These are phyloP conservation scores for Neoboletus subvelutipes DNA, from an alignment of 768 basidiomycete genomes.

Conservation along the genomic window DNA sequence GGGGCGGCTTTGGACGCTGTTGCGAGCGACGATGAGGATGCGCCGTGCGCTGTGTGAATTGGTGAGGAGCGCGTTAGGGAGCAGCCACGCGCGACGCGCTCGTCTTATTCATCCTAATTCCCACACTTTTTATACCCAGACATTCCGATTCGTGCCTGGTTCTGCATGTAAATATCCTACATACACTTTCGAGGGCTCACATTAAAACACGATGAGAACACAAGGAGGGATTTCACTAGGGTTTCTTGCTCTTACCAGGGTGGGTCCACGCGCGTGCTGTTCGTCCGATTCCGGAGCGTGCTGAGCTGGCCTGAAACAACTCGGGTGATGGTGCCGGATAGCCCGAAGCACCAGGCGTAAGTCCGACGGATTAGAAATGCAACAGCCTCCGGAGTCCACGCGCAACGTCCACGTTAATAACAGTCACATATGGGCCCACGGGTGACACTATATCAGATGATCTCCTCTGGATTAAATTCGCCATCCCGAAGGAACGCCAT, in stretches of 20 bases:
- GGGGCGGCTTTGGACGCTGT: constrained; percentile 27
- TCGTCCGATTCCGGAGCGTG: constrained; percentile 1
- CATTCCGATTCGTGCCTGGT: constrained; percentile 21
- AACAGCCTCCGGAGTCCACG: constrained; percentile 26
- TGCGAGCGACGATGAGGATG: constrained; percentile 32
- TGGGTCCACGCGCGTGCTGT: neutral
- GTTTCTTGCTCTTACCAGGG: constrained; percentile 6
- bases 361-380: constrained; percentile 26
- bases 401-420: constrained; percentile 22
- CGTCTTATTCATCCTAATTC: constrained; percentile 37
- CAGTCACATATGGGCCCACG: constrained; percentile 10
- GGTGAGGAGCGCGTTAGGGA: constrained; percentile 41
- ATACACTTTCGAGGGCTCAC: constrained; percentile 8
- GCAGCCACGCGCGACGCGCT: constrained; percentile 38
- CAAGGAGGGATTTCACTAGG: constrained; percentile 3
- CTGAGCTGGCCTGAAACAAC: constrained; percentile 15
- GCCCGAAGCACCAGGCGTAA: constrained; percentile 23
- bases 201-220: constrained; percentile 17
- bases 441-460: constrained; percentile 21
- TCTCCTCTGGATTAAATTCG: constrained; percentile 21
- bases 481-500: constrained; percentile 21
- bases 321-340: constrained; percentile 6
- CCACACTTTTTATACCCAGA: constrained; percentile 31
- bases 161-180: constrained; percentile 17
- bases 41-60: constrained; percentile 38